These are phyloP conservation scores for Pleurotus eryngii DNA, from an alignment of 768 basidiomycete genomes.

Conservation along the genomic window DNA sequence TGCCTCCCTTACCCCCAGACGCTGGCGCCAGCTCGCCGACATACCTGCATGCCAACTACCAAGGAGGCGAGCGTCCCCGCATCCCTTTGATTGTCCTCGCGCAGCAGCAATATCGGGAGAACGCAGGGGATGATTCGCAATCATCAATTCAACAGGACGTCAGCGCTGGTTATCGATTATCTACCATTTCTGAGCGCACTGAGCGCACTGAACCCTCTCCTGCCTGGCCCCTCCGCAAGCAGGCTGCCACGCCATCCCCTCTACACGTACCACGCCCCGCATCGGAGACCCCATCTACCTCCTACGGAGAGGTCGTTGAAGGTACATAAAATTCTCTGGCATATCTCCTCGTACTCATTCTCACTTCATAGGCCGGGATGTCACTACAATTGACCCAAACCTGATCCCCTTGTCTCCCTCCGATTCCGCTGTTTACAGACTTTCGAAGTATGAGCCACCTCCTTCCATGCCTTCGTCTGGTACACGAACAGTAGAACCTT, in stretches of 20 bases:
- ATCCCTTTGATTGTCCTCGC: constrained; percentile 60
- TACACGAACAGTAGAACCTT: constrained; percentile 29
- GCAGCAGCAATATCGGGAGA: constrained; percentile 45
- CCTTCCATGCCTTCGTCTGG: constrained; percentile 50
- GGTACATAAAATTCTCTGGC: constrained; percentile 17
- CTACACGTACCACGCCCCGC: constrained; percentile 38
- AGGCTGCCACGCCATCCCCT: constrained; percentile 21
- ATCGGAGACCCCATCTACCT: constrained; percentile 41
- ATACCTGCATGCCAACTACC: constrained; percentile 4
- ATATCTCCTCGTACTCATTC: constrained; percentile 4
- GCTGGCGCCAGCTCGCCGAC: constrained; percentile 1
- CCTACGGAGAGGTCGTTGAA: constrained; percentile 66
- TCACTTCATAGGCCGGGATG: constrained; percentile 7
- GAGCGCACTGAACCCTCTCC: constrained; percentile 61
- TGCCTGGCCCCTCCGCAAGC: constrained; percentile 41
- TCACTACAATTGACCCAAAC: constrained; percentile 46
- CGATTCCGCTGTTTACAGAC: constrained; percentile 56
- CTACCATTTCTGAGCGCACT: constrained; percentile 65
- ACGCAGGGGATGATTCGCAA: constrained; percentile 15
- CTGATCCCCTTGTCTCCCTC: constrained; percentile 64
- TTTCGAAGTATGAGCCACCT: constrained; percentile 56
- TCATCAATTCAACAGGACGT: constrained; percentile 15
- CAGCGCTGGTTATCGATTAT: constrained; percentile 37
- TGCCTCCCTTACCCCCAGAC: constrained; percentile 16
- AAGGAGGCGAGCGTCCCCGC: constrained; percentile 36